These are phyloP conservation scores for Liquidambar formosana DNA, from an alignment of 164 flowering plant genomes.

Conservation along the genomic window DNA sequence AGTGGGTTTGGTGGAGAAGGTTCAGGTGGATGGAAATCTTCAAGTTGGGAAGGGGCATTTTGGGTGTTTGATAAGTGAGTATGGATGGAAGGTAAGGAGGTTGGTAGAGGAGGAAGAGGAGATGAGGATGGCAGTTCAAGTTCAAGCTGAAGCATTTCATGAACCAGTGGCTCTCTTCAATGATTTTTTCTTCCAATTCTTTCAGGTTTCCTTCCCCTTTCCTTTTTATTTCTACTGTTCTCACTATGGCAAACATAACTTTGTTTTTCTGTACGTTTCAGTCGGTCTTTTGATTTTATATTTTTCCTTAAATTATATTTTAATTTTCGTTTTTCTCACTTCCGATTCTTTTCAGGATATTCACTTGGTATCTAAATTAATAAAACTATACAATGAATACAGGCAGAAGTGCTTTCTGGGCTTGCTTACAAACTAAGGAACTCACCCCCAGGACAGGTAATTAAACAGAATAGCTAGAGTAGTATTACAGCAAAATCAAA, in stretches of 20 bases:
- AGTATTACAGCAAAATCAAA: no score
- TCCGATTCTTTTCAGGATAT: no score
- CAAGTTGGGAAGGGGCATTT: conserved; percentile 19
- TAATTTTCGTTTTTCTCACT: no score
- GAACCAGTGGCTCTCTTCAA: conserved; percentile 57
- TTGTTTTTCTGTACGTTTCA: background rate
- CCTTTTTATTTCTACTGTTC: background rate
- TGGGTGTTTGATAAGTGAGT: conserved; percentile 46
- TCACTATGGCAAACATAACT: no score
- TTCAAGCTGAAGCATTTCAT: conserved; percentile 91
- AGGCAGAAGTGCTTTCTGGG: conserved; percentile 90
- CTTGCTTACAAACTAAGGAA: conserved; percentile 69
- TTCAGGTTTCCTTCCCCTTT: conserved; percentile 44
- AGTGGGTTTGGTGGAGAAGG: conserved; percentile 8
- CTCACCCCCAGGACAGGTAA: conserved; percentile 81
- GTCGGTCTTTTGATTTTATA: background rate
- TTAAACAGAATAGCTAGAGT: no score
- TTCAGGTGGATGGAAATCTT: no score
- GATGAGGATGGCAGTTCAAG: conserved; percentile 59
- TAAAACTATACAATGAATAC: no score
- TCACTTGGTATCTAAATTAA: no score
- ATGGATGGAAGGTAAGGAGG: conserved; percentile 83
- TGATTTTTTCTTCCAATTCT: conserved; percentile 74
- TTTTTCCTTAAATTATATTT: no score
- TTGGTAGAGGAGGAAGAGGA: conserved; percentile 51